phyloP scores from a whole-genome alignment of 768 basidiomycete species.

The Gymnopilus dilepis region DNA sequence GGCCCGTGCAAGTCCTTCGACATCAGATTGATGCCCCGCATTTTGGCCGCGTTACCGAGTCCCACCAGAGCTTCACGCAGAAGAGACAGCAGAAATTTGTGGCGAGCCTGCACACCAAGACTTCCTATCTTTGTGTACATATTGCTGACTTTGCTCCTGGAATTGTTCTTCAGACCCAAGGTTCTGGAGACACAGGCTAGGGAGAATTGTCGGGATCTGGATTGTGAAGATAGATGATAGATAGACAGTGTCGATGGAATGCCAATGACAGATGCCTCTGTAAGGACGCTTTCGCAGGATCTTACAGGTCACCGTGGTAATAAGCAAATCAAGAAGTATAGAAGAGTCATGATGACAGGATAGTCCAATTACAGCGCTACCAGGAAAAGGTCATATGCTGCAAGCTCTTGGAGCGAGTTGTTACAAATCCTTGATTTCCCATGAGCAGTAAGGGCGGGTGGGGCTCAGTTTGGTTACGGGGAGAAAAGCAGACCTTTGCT shows the following conservation, averaged over 20 bases:
- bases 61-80: too few relatives aligned
- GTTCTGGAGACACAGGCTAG: background rate
- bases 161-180: background rate
- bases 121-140: background rate
- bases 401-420: background rate
- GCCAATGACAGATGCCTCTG: background rate
- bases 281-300: background rate
- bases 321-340: background rate
- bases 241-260: background rate
- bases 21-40: background rate
- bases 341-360: background rate
- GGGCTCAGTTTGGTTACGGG: background rate
- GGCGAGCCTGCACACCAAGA: too few relatives aligned
- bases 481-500: background rate
- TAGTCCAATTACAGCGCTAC: background rate
- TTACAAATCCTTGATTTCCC: background rate
- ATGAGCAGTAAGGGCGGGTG: too few relatives aligned
- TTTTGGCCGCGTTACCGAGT: background rate
- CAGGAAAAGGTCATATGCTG: background rate
- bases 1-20: background rate
- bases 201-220: background rate
- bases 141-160: background rate
- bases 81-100: too few relatives aligned
- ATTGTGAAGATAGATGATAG: background rate
- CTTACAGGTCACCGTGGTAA: background rate